Evolutionary conservation across 805 yeast species (phyloP), one percentile per base, ranked within the genome.

Genomic region (Candida pseudofarinosa): DNA sequence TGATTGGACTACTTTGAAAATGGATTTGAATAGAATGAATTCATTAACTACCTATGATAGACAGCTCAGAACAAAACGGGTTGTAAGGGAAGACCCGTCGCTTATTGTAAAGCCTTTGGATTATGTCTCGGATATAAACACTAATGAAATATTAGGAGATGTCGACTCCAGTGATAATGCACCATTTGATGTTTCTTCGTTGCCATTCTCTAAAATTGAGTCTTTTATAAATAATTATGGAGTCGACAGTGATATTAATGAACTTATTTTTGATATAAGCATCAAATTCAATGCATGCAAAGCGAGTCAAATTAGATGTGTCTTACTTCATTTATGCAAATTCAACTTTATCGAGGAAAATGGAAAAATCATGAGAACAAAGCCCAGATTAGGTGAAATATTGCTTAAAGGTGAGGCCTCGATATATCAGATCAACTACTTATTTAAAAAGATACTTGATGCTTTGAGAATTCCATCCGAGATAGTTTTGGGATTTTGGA

Each of bases 401-500:
- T 62, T 79, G 58, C 56, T 55, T 44, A 65, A 65, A 44, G 76
- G 75, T 46, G 77, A 71, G 54, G 91, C 81, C 39, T 80, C 74
- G 41, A 63, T 88, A 1, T 83, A 77, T 51, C 95, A 88, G 55
- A 60, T 91, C 43, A 88, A 93, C 7, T 80, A 85, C 69, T 63
- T 88, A 16, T 85, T 88, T 60, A 81, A 81, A 47, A 77, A 79
- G 45, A 77, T 93, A 68, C 79, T 91, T 37, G 80, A 76, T 41
- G 72, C 83, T 0, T 67, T 90, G 39, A 81, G 83, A 8, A 73
- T 93, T 32, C 81, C 83, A 5, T 79, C 88, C 49, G 93, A 86
- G 46, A 73, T 88, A 1, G 80, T 93, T 2, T 67, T 81, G 19
- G 99, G 99, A 3, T 86, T 85, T 55, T 74, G 90, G 65, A 88